Conservation (phyloP, 2,329 filamentous ascomycete species). For the Fusarium drepaniforme region DNA sequence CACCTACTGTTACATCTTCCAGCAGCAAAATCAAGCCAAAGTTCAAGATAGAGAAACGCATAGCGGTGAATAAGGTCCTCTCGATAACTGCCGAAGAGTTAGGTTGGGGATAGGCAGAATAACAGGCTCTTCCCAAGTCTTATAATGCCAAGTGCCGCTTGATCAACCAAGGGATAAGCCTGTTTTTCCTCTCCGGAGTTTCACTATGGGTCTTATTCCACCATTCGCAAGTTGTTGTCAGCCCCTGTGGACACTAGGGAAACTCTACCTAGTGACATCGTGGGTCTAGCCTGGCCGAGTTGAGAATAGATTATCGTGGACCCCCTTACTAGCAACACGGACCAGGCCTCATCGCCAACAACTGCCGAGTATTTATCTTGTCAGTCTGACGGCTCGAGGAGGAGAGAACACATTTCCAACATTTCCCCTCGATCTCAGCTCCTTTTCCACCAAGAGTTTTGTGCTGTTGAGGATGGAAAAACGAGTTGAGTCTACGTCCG, state of each 20-base stretch:
- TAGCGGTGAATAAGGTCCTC: not conserved
- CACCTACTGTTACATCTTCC: not conserved
- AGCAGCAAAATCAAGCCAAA: not conserved
- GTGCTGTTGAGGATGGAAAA: not conserved
- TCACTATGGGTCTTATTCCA: not conserved
- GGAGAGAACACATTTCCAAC: not conserved
- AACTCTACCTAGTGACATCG: not conserved
- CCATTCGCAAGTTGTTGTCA: not conserved
- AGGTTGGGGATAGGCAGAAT: not conserved
- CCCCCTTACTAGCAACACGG: not conserved
- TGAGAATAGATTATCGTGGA: not conserved
- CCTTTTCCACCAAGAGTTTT: not conserved
- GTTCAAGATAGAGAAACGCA: not conserved
- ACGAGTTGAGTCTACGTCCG: not conserved
- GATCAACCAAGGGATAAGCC: not conserved
- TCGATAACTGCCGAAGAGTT: not conserved
- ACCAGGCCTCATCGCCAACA: not conserved
- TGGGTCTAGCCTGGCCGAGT: not conserved
- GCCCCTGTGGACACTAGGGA: not conserved
- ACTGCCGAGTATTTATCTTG: conserved; percentile 3
- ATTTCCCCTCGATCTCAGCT: not conserved
- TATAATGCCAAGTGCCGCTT: not conserved
- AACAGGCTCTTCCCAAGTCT: not conserved
- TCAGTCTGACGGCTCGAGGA: not conserved
- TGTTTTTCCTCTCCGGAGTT: not conserved